Evolutionary conservation across 495 filamentous ascomycete species (phyloP).

Genomic region (Neurospora pannonica): DNA sequence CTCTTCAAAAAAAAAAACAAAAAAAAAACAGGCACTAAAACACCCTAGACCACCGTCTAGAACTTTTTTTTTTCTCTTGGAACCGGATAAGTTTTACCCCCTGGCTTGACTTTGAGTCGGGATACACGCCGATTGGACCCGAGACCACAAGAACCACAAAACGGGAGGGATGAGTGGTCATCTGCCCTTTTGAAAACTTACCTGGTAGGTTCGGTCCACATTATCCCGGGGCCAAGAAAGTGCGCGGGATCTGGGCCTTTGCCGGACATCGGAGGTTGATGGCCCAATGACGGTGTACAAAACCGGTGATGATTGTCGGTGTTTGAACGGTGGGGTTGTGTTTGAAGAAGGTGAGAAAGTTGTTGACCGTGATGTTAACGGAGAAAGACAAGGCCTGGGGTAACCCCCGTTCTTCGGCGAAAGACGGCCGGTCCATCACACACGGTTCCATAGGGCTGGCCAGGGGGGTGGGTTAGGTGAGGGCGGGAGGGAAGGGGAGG

Average conservation of each 20-base stretch:
- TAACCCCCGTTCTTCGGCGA: neutral
- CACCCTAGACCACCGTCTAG: neutral
- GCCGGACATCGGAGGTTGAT: neutral
- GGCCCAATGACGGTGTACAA: neutral
- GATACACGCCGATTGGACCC: neutral
- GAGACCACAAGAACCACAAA: no score
- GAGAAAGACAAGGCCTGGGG: neutral
- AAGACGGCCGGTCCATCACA: neutral
- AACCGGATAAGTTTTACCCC: neutral
- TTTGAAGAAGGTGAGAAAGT: neutral
- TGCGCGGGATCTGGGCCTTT: neutral
- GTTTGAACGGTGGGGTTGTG: neutral
- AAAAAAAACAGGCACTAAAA: neutral
- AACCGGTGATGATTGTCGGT: neutral
- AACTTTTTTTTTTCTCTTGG: neutral
- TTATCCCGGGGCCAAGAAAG: neutral
- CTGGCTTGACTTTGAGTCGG: neutral
- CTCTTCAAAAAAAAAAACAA: no score
- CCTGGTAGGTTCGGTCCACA: neutral
- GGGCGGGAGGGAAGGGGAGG: neutral
- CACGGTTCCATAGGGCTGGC: neutral
- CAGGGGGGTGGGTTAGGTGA: neutral
- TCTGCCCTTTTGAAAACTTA: neutral
- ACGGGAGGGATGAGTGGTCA: neutral
- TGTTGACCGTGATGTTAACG: neutral